Evolutionary conservation across 371 early-diverging fungal genomes (phyloP), one percentile per base, ranked within the genome.

Genomic region (Globomyces sp.): DNA sequence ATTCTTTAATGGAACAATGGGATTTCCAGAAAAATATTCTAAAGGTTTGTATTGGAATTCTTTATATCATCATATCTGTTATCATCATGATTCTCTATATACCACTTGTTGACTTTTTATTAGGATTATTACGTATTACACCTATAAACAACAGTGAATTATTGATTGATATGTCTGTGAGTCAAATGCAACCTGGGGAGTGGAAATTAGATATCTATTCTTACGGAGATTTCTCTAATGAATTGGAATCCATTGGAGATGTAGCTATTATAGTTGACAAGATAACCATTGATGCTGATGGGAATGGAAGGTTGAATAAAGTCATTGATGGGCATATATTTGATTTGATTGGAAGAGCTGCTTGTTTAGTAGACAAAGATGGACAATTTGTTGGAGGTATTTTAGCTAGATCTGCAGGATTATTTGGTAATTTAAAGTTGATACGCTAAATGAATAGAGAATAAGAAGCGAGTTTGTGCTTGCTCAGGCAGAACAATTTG

Each of bases 1-100:
- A 39, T 55, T 55, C 55, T 55, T 55, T 55, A 55, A 39, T 9
- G 55, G 55, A 6, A 55, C 55, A 39, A 55, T 55, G 55, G 55
- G 55, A 39, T 55, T 36, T 36, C 55, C 55, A 9, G 55, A 55
- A 55, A 55, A 55, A 40, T 39, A 36, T 39, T 55, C 55, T 11
- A 55, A 55, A 55, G 55, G 55, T 9, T 24, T 24, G 24, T 24
- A 24, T 24, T 24, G 24, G 24, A 24, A 24, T 24, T 24, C 24
- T 24, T 24, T 24, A 24, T 24, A 24, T 24, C 24, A 0, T 24
- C 24, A 24, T 24, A 24, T 24, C 24, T 24, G 24, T 24, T 24
- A 24, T 24, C 24, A 24, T 24, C 24, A 24, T 24, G 24, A 24
- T 24, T 24, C 24, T 24, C 24, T 24, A 0, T 24, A 24, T 24